Evolutionary conservation across 2,329 filamentous ascomycete genomes (phyloP).

Genomic region (Aspergillus tubingensis): DNA sequence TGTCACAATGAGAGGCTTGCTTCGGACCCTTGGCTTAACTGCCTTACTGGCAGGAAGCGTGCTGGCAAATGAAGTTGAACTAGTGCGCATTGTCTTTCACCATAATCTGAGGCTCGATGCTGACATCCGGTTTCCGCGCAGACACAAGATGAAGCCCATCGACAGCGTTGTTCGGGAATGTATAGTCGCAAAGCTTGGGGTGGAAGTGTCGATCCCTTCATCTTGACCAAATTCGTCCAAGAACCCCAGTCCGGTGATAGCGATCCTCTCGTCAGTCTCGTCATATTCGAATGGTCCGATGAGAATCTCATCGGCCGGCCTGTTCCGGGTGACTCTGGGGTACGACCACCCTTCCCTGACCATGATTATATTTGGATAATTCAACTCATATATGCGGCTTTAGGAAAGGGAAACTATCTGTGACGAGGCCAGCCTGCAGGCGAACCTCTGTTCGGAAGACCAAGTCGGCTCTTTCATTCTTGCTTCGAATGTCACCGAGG

Average conservation of each 20-base stretch:
- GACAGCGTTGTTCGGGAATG: slow-evolving; percentile 89
- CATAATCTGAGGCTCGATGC: neutral
- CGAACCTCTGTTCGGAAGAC: slow-evolving; percentile 71
- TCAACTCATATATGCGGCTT: slow-evolving; percentile 33
- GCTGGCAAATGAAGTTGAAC: slow-evolving; percentile 49
- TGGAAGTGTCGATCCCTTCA: slow-evolving; percentile 83
- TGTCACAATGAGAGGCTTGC: slow-evolving; percentile 44
- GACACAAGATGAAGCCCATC: slow-evolving; percentile 74
- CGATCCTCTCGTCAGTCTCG: slow-evolving; percentile 76
- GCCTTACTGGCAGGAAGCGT: slow-evolving; percentile 41
- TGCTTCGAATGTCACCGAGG: slow-evolving; percentile 70
- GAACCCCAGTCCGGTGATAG: slow-evolving; percentile 59
- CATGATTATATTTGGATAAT: neutral
- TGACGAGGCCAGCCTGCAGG: slow-evolving; percentile 67
- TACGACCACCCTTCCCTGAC: slow-evolving; percentile 37
- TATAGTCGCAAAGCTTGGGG: slow-evolving; percentile 90
- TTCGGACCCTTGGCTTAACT: slow-evolving; percentile 38
- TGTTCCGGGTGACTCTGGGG: slow-evolving; percentile 56
- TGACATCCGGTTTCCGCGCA: slow-evolving; percentile 39
- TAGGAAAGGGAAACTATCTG: slow-evolving; percentile 70
- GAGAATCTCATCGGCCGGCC: slow-evolving; percentile 73
- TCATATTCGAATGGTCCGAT: slow-evolving; percentile 95
- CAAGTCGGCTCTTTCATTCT: slow-evolving; percentile 84
- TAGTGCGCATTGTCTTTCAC: slow-evolving; percentile 35
- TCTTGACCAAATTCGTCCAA: slow-evolving; percentile 76